Percentiles rank a stretch among this genome's conserved stretches.
These are phyloP conservation scores for Auricularia auricula-judae DNA, from an alignment of 768 basidiomycete genomes.

Conservation along the genomic window DNA sequence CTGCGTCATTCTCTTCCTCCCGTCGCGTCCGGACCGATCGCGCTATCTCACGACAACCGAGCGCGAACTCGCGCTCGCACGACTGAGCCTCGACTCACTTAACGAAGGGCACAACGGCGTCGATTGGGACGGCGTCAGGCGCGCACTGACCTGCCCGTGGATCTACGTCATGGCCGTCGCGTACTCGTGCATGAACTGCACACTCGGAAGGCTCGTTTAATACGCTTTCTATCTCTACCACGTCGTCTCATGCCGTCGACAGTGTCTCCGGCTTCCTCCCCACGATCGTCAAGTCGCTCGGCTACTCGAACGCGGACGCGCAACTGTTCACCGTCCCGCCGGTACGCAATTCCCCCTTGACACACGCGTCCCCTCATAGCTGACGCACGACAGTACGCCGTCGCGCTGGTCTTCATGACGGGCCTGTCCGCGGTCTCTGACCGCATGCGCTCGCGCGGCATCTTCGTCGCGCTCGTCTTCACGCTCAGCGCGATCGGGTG, in stretches of 20 bases:
- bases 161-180: conserved; percentile 17
- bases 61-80: conserved; percentile 21
- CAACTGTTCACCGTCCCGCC: conserved; percentile 43
- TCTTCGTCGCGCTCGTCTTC: conserved; percentile 34
- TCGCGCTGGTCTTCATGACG: conserved; percentile 20
- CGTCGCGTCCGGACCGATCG: conserved; percentile 22
- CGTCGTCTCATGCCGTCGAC: not conserved
- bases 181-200: conserved; percentile 23
- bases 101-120: conserved; percentile 14
- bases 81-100: conserved; percentile 19
- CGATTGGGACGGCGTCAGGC: conserved; percentile 22
- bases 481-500: conserved; percentile 40
- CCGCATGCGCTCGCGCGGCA: conserved; percentile 30
- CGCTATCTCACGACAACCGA: conserved; percentile 24
- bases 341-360: conserved; percentile 20
- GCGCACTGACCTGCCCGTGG: conserved; percentile 24
- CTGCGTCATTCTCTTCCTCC: conserved; percentile 26
- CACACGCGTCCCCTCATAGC: conserved; percentile 21
- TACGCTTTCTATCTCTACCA: not conserved
- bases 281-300: conserved; percentile 28
- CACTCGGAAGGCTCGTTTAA: not conserved
- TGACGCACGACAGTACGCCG: conserved; percentile 25
- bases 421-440: conserved; percentile 23
- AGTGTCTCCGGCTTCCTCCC: conserved; percentile 22
- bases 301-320: conserved; percentile 38